Evolutionary conservation across 495 filamentous ascomycete genomes (phyloP), one percentile per base, ranked within the genome.

Genomic region (Annulohypoxylon nitens): DNA sequence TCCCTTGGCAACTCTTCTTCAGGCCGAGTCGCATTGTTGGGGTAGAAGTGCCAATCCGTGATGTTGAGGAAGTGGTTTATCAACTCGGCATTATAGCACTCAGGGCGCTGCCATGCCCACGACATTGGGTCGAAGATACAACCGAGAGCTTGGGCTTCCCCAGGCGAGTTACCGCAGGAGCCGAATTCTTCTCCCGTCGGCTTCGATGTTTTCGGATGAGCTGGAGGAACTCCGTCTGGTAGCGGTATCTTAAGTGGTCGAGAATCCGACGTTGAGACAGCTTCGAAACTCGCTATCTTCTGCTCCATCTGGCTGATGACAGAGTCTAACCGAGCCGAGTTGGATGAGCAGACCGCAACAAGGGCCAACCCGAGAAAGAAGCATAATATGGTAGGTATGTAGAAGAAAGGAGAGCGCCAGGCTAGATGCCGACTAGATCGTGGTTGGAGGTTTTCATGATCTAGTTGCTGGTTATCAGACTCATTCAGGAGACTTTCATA

Each of bases 81-180:
- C 5, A 70, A 50, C 23, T 64, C 67, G 48, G 39, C 67, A 25
- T 70, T 55, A 39, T 70, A 64, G 14, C 51, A 55, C 51, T 55
- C 51, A 10, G 61, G 68, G 4, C 53, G 26, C 14, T 63, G 61
- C 61, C 61, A 70, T 20, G 62, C 60, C 61, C 61, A 70, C 0
- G 53, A 64, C 61, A 70, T 70, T 1, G 68, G 68, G 41, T 70
- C 68, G 51, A 70, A 70, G 10, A 65, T 26, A 39, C 68, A 70
- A 0, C 68, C 60, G 11, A 65, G 39, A 1, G 59, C 26, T n/a
- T 64, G 37, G 6, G 60, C 60, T 30, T 70, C 68, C 18, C 30
- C 50, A 6, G 41, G 39, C 3, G 67, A 63, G 23, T 55, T 41
- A 10, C 67, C 67, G 36, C 67, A 70, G 26, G 54, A 39, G 4